Conservation (phyloP, 768 basidiomycete species). For the Porpolomopsis calyptriformis region DNA sequence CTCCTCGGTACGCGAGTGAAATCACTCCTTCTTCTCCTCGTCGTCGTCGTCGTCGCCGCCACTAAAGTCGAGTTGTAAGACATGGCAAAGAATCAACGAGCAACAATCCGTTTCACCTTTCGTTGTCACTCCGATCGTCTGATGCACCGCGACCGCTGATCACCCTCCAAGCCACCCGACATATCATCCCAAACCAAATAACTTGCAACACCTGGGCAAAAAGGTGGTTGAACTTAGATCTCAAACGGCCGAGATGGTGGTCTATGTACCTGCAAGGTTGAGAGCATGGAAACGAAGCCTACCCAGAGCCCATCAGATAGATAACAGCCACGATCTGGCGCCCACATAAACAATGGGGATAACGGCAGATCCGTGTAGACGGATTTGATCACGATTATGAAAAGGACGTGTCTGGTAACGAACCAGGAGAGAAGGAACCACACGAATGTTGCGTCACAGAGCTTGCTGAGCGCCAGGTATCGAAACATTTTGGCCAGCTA, state of each 20-base stretch:
- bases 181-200: constrained; percentile 83
- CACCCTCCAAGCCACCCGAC: constrained; percentile 73
- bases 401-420: constrained; percentile 78
- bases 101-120: constrained; percentile 43
- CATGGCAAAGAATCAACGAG: too few relatives aligned
- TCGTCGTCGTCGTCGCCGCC: constrained; percentile 20
- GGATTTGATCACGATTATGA: constrained; percentile 59
- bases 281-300: constrained; percentile 45
- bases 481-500: constrained; percentile 91
- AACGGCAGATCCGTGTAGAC: constrained; percentile 39
- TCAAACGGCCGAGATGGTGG: not conserved
- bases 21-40: constrained; percentile 28
- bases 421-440: constrained; percentile 87
- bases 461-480: constrained; percentile 58
- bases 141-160: constrained; percentile 65
- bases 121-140: constrained; percentile 81
- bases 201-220: constrained; percentile 51
- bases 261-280: constrained; percentile 48
- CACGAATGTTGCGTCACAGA: constrained; percentile 69
- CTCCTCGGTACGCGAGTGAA: too few relatives aligned
- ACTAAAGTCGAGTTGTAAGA: constrained; percentile 8
- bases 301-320: constrained; percentile 34
- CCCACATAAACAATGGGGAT: constrained; percentile 47
- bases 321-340: constrained; percentile 46
- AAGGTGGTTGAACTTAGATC: constrained; percentile 9